These are phyloP conservation scores for Lumnitzera racemosa DNA, from an alignment of 345 rosid genomes.

Conservation along the genomic window DNA sequence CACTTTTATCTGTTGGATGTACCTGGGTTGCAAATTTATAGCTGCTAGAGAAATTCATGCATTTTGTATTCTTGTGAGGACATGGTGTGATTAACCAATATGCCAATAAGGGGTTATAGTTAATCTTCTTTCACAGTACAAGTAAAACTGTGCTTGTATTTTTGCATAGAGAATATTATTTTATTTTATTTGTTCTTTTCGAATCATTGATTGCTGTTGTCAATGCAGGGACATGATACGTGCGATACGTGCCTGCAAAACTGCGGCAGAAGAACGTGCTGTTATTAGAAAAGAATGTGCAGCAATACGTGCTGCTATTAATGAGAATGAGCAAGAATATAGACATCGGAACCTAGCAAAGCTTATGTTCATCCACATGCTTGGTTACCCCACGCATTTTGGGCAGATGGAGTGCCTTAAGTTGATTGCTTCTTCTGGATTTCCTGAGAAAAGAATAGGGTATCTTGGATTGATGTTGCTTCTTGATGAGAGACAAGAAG, in stretches of 20 bases:
- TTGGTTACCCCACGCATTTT: conserved; percentile 99
- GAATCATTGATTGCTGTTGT: neutral
- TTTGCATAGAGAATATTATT: conserved; percentile 1
- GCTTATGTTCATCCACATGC: conserved; percentile 99
- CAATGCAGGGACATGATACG: conserved; percentile 97
- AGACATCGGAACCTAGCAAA: conserved; percentile 95
- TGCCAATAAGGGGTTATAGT: too few relatives aligned
- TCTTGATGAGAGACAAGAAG: conserved; percentile 99
- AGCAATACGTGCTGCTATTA: conserved; percentile 78
- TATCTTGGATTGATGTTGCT: conserved; percentile 97
- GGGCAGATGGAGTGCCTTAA: conserved; percentile 99
- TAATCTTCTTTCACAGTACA: too few relatives aligned
- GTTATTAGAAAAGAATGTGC: conserved; percentile 99
- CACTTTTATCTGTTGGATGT: too few relatives aligned
- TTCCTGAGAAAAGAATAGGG: conserved; percentile 99
- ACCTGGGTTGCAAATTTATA: too few relatives aligned
- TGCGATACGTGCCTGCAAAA: conserved; percentile 94
- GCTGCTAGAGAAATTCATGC: too few relatives aligned
- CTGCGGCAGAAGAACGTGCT: conserved; percentile 98
- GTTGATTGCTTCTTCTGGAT: conserved; percentile 89
- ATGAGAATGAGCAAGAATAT: conserved; percentile 85
- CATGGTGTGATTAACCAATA: too few relatives aligned
- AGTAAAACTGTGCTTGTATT: neutral
- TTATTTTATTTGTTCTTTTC: too few relatives aligned
- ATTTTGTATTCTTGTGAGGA: too few relatives aligned